A percentile compares a stretch with the other conserved stretches of the same genome.
phyloP scores from a whole-genome alignment of 2,329 filamentous ascomycete genomes.

The Colletotrichum truncatum region DNA sequence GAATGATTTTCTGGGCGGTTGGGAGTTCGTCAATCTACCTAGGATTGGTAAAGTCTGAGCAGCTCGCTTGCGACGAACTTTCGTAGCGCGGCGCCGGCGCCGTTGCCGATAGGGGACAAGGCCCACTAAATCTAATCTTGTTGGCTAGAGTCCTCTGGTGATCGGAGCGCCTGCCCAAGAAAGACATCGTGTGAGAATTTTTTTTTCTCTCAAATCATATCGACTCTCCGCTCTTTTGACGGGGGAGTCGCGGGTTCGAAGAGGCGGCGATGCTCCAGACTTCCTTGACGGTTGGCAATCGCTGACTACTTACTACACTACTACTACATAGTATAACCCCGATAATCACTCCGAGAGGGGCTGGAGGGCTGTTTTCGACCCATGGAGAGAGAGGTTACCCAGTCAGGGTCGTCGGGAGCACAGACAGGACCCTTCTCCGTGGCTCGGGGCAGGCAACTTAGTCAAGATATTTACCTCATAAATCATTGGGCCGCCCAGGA shows the following conservation, averaged over 20 bases:
- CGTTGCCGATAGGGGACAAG: conserved; percentile 13
- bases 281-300: not conserved
- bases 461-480: not conserved
- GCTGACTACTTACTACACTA: not conserved
- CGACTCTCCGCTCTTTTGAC: conserved; percentile 8
- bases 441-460: conserved; percentile 11
- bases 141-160: conserved; percentile 2
- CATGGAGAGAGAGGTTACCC: not conserved
- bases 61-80: conserved; percentile 7
- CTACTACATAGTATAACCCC: conserved; percentile 19
- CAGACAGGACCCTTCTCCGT: not conserved
- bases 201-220: not conserved
- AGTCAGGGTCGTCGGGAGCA: conserved; percentile 16
- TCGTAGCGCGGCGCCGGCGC: conserved; percentile 22
- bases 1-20: not conserved
- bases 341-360: conserved; percentile 23
- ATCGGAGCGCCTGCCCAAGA: conserved; percentile 6
- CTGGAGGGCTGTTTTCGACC: conserved; percentile 1
- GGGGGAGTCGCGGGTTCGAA: conserved; percentile 5
- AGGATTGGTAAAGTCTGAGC: not conserved
- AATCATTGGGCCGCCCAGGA: not conserved
- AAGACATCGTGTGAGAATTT: conserved; percentile 4
- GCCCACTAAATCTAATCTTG: conserved; percentile 13
- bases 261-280: not conserved
- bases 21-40: not conserved